These are phyloP conservation scores for Pseudogymnoascus verrucosus DNA, from an alignment of 2,329 filamentous ascomycete species.

Conservation along the genomic window DNA sequence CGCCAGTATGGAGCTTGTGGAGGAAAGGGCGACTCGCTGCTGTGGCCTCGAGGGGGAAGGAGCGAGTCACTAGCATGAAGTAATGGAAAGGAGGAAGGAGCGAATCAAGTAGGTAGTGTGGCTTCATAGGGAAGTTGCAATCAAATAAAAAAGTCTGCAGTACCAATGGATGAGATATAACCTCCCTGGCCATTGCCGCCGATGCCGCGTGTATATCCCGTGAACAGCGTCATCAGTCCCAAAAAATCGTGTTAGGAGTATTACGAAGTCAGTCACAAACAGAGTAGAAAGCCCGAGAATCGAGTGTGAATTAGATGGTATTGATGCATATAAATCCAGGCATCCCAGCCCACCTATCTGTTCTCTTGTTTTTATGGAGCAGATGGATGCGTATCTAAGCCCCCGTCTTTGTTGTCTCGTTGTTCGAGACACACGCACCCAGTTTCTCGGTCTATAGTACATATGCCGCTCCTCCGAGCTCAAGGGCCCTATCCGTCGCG, in stretches of 20 bases:
- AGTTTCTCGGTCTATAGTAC: neutral
- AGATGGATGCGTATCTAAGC: neutral
- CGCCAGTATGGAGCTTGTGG: neutral
- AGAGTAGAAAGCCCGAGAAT: neutral
- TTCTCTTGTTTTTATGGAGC: neutral
- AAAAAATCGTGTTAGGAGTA: neutral
- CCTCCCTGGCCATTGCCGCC: neutral
- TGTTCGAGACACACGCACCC: neutral
- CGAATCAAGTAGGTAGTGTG: neutral
- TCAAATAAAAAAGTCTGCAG: neutral
- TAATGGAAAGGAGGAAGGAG: neutral
- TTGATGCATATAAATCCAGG: neutral
- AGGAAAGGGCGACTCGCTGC: neutral
- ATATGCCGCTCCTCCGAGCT: neutral
- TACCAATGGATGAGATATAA: neutral
- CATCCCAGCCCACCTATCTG: slow-evolving; percentile 1
- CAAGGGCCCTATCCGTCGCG: neutral
- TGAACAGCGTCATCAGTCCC: neutral
- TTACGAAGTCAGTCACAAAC: neutral
- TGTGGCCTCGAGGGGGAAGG: neutral
- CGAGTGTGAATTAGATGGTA: neutral
- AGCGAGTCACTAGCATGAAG: neutral
- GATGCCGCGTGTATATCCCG: neutral
- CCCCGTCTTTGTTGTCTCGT: neutral
- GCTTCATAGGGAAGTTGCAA: neutral